A percentile compares a stretch with the other conserved stretches of the same genome.
phyloP scores from a whole-genome alignment of 2,329 filamentous ascomycete species.

The Proliferodiscus dingleyae region DNA sequence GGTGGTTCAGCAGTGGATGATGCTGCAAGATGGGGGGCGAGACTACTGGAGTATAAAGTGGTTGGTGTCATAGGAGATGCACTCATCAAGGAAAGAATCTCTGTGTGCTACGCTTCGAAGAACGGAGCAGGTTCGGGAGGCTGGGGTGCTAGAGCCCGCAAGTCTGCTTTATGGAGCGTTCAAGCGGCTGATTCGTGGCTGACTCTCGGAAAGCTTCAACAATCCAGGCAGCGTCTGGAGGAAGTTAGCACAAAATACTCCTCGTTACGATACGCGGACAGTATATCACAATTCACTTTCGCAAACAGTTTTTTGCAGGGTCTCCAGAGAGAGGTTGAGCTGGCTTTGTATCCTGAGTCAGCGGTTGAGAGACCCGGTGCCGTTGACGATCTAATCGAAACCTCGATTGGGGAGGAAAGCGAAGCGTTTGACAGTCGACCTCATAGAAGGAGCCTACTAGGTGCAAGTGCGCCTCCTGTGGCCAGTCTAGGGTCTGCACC shows the following conservation, averaged over 20 bases:
- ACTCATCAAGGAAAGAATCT: constrained; percentile 79
- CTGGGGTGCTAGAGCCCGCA: constrained; percentile 71
- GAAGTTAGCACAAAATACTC: constrained; percentile 57
- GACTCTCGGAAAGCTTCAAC: constrained; percentile 66
- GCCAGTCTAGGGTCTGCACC: constrained; percentile 47
- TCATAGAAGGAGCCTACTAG: constrained; percentile 52
- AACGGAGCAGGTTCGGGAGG: constrained; percentile 59
- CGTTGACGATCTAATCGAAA: constrained; percentile 30
- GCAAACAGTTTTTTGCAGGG: constrained; percentile 50
- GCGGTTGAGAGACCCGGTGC: constrained; percentile 22
- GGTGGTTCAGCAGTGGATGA: constrained; percentile 79
- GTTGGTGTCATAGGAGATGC: constrained; percentile 73
- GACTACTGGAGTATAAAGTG: constrained; percentile 73
- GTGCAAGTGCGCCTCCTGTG: constrained; percentile 36
- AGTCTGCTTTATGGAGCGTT: constrained; percentile 85
- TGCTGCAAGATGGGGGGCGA: constrained; percentile 77
- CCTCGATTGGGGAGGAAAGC: constrained; percentile 44
- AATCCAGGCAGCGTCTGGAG: constrained; percentile 73
- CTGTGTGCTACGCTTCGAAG: constrained; percentile 75
- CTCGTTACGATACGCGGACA: constrained; percentile 44
- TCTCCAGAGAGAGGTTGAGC: constrained; percentile 39
- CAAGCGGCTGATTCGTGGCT: constrained; percentile 83
- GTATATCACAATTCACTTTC: constrained; percentile 45
- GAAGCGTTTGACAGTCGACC: constrained; percentile 50
- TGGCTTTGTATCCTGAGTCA: constrained; percentile 29